Conservation (phyloP, 2,329 filamentous ascomycete genomes). For the Metarhizium guizhouense region DNA sequence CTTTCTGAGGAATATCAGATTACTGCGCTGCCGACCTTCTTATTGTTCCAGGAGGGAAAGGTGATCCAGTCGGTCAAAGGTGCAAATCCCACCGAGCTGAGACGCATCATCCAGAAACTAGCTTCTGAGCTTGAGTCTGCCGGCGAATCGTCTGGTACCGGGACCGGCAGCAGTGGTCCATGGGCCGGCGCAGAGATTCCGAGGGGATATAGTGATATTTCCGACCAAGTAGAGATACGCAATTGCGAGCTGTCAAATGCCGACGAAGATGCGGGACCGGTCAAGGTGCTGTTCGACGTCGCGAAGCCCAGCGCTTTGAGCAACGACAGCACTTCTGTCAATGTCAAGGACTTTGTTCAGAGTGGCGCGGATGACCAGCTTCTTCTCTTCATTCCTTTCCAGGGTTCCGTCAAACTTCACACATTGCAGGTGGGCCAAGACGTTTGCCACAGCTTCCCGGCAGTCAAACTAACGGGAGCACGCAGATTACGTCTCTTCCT, state of each 20-base stretch:
- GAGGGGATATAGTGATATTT: conserved; percentile 75
- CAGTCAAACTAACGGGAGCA: neutral
- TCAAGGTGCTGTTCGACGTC: conserved; percentile 64
- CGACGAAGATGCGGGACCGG: conserved; percentile 65
- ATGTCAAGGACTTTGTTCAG: conserved; percentile 76
- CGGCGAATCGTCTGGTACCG: conserved; percentile 32
- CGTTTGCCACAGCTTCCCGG: neutral
- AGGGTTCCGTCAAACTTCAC: conserved; percentile 80
- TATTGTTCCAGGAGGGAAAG: conserved; percentile 70
- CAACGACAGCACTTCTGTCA: conserved; percentile 42
- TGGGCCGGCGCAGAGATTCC: conserved; percentile 74
- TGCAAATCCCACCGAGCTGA: conserved; percentile 62
- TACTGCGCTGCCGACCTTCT: conserved; percentile 78
- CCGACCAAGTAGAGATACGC: conserved; percentile 68
- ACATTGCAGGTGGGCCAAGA: conserved; percentile 51
- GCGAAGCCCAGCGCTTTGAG: conserved; percentile 56
- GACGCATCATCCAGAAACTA: conserved; percentile 62
- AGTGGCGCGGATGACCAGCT: conserved; percentile 96
- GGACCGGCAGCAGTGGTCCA: conserved; percentile 25
- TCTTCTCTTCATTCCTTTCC: conserved; percentile 86
- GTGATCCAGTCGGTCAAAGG: conserved; percentile 63
- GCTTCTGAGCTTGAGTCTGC: conserved; percentile 55
- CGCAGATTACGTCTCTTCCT: conserved; percentile 74
- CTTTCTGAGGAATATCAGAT: conserved; percentile 67
- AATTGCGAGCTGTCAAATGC: conserved; percentile 83